Conservation (phyloP, 169 alveolate species). For the Babesia sp. region DNA sequence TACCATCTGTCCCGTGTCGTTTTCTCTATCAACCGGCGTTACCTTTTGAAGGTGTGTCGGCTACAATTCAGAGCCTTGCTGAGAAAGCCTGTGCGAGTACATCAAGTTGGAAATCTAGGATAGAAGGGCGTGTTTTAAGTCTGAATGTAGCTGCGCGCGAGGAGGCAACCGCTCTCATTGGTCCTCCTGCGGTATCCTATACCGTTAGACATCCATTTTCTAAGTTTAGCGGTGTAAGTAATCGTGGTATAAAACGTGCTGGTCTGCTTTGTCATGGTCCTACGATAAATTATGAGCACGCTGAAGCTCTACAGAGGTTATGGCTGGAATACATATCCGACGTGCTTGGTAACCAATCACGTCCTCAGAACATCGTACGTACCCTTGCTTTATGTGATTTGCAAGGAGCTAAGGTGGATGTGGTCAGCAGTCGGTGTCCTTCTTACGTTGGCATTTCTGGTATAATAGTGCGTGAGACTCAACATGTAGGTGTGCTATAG, state of each 20-base stretch:
- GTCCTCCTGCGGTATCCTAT: slow-evolving; percentile 4
- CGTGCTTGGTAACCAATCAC: slow-evolving; percentile 29
- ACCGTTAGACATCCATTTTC: slow-evolving; percentile 25
- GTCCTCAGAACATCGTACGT: slow-evolving; percentile 32
- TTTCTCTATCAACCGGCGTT: slow-evolving; percentile 29
- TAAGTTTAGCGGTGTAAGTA: slow-evolving; percentile 58
- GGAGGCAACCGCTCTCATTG: slow-evolving; percentile 34
- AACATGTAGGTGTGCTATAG: slow-evolving; percentile 23
- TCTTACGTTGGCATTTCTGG: slow-evolving; percentile 58
- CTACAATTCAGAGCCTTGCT: slow-evolving; percentile 24
- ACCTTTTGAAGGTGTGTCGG: slow-evolving; percentile 5
- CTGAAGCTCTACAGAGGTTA: slow-evolving; percentile 32
- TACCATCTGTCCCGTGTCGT: slow-evolving; percentile 4
- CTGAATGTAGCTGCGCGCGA: slow-evolving; percentile 31
- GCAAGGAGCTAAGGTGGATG: slow-evolving; percentile 55
- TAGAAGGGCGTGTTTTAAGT: slow-evolving; percentile 55
- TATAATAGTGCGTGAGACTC: slow-evolving; percentile 53
- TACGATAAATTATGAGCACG: slow-evolving; percentile 29
- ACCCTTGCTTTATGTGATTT: slow-evolving; percentile 54
- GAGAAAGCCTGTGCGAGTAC: slow-evolving; percentile 39
- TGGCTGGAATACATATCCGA: slow-evolving; percentile 57
- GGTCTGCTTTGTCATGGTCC: slow-evolving; percentile 29
- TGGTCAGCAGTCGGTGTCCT: slow-evolving; percentile 42
- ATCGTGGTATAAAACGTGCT: slow-evolving; percentile 25
- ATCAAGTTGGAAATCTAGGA: slow-evolving; percentile 38